Base-by-base conservation (phyloP, 2,329 filamentous ascomycete genomes). In the Shiraia bambusicola region DNA sequence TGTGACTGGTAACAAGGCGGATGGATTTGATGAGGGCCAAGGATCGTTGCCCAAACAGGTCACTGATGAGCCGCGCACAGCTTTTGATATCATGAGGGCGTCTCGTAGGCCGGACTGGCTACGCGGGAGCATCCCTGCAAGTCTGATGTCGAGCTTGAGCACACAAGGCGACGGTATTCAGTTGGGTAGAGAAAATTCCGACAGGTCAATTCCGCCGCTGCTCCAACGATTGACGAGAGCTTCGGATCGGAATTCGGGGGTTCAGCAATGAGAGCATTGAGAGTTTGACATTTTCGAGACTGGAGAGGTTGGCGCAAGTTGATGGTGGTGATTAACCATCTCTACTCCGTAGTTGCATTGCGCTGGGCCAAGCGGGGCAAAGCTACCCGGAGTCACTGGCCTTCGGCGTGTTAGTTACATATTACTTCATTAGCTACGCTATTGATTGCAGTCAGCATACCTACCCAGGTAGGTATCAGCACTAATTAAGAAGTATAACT, bases 101-200 rank as follows among this genome's bases (percentile, higher is more conserved):
- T 40, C 39, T 12, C 31, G 49, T 15, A 58, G 45, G 22, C 56
- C 57, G 6, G 56, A 59, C 40, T 59, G 56, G 56, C 17, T 61
- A 44, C 37, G 54, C 28, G 45, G 37, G 15, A 47, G 45, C 14
- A 39, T 60, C 19, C 57, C 54, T 6, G 45, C 39, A 6, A 51
- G 45, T 38, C 30, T 60, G 37, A 52, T 60, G 47, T 48, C 43
- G 7, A 58, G 52, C 3, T 39, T 44, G 22, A 35, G 51, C n/a
- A 51, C 45, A 34, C 49, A 45, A 2, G 36, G 41, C 27, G 49
- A 52, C 24, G n/a, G 40, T 6, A 36, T 30, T 10, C 16, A 19
- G 7, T 19, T 39, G 19, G 40, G 40, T n/a, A 37, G 14, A 22
- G 37, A 32, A 16, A 34, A 27, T 13, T 38, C 26, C 13, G 15